phyloP scores from a whole-genome alignment of 2,329 filamentous ascomycete genomes.

The Coniochaeta ligniaria region DNA sequence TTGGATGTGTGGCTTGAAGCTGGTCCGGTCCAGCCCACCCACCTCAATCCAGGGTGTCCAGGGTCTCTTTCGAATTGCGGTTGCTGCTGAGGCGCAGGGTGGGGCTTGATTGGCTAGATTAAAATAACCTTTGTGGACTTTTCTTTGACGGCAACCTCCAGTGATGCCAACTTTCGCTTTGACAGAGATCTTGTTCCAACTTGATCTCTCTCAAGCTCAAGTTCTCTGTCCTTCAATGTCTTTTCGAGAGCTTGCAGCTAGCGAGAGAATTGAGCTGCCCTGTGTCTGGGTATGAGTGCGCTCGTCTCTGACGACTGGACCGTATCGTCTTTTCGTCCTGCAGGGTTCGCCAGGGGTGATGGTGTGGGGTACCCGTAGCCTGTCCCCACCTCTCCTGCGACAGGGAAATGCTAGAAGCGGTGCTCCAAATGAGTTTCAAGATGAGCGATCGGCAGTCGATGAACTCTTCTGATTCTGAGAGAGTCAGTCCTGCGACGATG shows the following conservation, averaged over 20 bases:
- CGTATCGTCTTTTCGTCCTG: neutral
- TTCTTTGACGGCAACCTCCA: neutral
- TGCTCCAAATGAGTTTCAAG: neutral
- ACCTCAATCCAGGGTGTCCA: neutral
- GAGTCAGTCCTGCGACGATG: too few relatives aligned
- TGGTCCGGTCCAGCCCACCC: too few relatives aligned
- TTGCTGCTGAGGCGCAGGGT: neutral
- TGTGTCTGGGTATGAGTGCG: neutral
- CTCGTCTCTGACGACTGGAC: neutral
- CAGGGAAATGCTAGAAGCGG: neutral
- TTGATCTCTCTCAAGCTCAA: neutral
- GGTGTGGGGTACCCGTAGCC: neutral
- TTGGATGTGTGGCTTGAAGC: neutral
- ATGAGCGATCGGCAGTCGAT: neutral
- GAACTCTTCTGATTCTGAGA: neutral
- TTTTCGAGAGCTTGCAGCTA: neutral
- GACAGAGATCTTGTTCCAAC: too few relatives aligned
- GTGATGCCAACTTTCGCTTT: too few relatives aligned
- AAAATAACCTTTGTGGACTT: neutral
- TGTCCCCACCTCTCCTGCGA: neutral
- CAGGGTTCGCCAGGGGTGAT: neutral
- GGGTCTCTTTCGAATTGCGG: neutral
- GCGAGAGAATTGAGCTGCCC: neutral
- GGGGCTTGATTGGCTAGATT: neutral
- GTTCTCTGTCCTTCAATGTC: neutral